phyloP scores from a whole-genome alignment of 2,329 filamentous ascomycete genomes.

The Elsinoe necatrix region DNA sequence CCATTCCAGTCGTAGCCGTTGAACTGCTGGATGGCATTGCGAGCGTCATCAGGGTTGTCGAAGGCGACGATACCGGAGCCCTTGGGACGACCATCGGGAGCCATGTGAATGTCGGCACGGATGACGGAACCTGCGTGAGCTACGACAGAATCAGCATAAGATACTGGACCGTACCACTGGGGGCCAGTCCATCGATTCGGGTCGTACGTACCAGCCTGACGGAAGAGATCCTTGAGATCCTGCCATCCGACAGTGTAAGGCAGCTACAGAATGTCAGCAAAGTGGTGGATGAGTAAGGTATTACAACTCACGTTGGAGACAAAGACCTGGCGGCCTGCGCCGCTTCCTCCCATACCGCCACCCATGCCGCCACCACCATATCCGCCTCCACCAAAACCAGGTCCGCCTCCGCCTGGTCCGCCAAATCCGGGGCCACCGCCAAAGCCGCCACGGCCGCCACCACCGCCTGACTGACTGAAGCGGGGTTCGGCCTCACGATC shows the following conservation, averaged over 20 bases:
- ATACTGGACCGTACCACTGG: slow-evolving; percentile 24
- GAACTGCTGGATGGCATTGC: slow-evolving; percentile 93
- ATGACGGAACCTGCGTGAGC: slow-evolving; percentile 65
- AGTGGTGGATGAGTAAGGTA: slow-evolving; percentile 24
- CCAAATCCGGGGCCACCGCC: slow-evolving; percentile 49
- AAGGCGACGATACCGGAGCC: slow-evolving; percentile 96
- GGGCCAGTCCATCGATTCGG: slow-evolving; percentile 4
- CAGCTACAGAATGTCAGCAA: slow-evolving; percentile 52
- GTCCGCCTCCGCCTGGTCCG: slow-evolving; percentile 28
- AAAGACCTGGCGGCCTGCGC: slow-evolving; percentile 82
- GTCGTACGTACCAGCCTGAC: slow-evolving; percentile 76
- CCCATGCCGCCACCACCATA: slow-evolving; percentile 41
- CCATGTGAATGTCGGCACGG: slow-evolving; percentile 88
- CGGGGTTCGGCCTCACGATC: slow-evolving; percentile 97
- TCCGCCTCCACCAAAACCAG: slow-evolving; percentile 35
- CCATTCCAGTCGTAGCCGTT: slow-evolving; percentile 99
- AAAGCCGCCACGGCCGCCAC: slow-evolving; percentile 43
- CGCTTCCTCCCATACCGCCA: slow-evolving; percentile 38
- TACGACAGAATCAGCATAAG: slow-evolving; percentile 22
- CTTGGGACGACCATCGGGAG: slow-evolving; percentile 87
- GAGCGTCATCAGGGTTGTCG: slow-evolving; percentile 87
- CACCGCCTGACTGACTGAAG: slow-evolving; percentile 64
- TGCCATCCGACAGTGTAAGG: slow-evolving; percentile 98
- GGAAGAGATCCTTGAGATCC: slow-evolving; percentile 96
- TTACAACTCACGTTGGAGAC: slow-evolving; percentile 82